phyloP scores from a whole-genome alignment of 306 rosid species.

The Quercus engelmannii region DNA sequence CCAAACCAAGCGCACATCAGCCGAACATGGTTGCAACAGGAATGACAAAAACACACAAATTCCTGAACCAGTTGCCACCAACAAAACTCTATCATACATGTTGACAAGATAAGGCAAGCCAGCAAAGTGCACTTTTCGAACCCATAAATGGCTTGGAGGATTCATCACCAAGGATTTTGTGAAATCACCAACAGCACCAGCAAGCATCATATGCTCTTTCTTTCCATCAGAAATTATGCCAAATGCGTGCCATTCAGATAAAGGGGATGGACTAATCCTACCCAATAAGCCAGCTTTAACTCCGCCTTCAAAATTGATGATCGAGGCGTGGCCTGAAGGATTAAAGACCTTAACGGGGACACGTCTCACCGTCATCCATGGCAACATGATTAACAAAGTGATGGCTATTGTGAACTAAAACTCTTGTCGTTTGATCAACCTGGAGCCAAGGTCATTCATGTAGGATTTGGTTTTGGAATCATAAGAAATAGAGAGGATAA shows the following conservation, averaged over 20 bases:
- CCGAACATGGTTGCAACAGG: conserved; percentile 44
- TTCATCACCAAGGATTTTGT: conserved; percentile 45
- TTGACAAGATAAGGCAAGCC: conserved; percentile 62
- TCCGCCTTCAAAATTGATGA: conserved; percentile 48
- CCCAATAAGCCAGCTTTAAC: conserved; percentile 55
- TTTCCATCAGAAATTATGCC: conserved; percentile 60
- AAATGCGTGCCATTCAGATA: conserved; percentile 75
- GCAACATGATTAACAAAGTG: conserved; percentile 44
- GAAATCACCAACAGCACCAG: conserved; percentile 71
- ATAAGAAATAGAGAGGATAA: conserved; percentile 36
- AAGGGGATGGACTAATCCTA: conserved; percentile 58
- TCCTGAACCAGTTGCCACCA: conserved; percentile 79
- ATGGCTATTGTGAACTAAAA: conserved; percentile 52
- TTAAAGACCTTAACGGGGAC: conserved; percentile 34
- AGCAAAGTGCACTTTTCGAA: conserved; percentile 48
- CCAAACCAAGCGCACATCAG: conserved; percentile 55
- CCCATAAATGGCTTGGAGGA: conserved; percentile 60
- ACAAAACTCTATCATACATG: conserved; percentile 46
- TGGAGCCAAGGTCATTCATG: not conserved
- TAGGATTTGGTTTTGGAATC: conserved; percentile 38
- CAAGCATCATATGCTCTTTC: conserved; percentile 57
- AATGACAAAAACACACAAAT: conserved; percentile 64
- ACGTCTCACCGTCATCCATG: conserved; percentile 52
- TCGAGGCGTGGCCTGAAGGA: conserved; percentile 56
- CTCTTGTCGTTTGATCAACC: conserved; percentile 37